phyloP scores from a whole-genome alignment of 805 yeast genomes.

The Debaryomyces hansenii region DNA sequence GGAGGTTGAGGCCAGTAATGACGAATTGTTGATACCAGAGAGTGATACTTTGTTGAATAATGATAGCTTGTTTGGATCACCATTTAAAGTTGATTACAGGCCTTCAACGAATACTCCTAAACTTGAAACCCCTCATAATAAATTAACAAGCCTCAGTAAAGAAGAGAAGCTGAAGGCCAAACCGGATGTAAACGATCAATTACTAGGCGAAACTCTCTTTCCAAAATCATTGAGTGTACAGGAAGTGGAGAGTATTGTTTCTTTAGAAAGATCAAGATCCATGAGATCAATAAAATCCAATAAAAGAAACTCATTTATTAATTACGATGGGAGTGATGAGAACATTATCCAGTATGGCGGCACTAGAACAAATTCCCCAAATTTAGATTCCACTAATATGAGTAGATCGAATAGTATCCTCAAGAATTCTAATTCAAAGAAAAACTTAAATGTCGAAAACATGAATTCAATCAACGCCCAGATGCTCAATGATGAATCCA shows the following conservation, averaged over 20 bases:
- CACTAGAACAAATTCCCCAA: slow-evolving; percentile 9
- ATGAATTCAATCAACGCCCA: background rate
- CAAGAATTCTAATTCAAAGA: slow-evolving; percentile 30
- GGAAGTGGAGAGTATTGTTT: slow-evolving; percentile 74
- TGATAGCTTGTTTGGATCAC: slow-evolving; percentile 30
- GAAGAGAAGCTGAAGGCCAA: background rate
- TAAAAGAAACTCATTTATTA: slow-evolving; percentile 38
- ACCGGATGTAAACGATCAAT: slow-evolving; percentile 16
- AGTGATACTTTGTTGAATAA: background rate
- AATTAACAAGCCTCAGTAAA: background rate
- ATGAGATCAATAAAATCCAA: slow-evolving; percentile 51
- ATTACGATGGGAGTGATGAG: slow-evolving; percentile 42
- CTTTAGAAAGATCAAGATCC: slow-evolving; percentile 65
- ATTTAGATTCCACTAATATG: slow-evolving; percentile 14
- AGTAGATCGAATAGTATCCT: slow-evolving; percentile 39
- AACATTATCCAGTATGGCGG: slow-evolving; percentile 29
- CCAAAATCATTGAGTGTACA: slow-evolving; percentile 66
- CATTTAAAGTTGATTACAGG: slow-evolving; percentile 22
- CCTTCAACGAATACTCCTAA: slow-evolving; percentile 1
- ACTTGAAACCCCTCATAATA: background rate
- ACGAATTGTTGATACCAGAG: background rate
- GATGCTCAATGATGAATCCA: slow-evolving; percentile 3
- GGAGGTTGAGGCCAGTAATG: too few species aligned
- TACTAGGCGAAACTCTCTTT: slow-evolving; percentile 56
- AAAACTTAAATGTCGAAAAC: slow-evolving; percentile 13